A percentile compares a stretch with the other conserved stretches of the same genome.
phyloP scores from a whole-genome alignment of 352 stramenopile genomes.

The Thraustotheca clavata region DNA sequence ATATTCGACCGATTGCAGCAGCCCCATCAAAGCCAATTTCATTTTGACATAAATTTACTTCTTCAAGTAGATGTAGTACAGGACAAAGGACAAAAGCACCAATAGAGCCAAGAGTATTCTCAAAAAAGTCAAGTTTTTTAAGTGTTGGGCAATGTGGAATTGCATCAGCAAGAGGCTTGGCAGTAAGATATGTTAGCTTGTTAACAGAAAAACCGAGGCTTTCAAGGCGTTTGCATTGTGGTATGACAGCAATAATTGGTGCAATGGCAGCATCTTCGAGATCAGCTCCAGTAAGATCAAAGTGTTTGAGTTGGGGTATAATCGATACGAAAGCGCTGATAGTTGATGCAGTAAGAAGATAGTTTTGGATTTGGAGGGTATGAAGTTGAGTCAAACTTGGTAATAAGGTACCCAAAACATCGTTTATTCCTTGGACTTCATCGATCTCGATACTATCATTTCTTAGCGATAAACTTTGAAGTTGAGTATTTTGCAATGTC shows the following conservation, averaged over 20 bases:
- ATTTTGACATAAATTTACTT: not conserved
- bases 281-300: not conserved
- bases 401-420: too few species aligned
- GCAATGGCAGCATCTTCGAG: not conserved
- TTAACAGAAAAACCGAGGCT: not conserved
- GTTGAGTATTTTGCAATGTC: too few species aligned
- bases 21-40: constrained; percentile 6
- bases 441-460: too few species aligned
- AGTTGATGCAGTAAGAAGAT: too few species aligned
- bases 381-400: too few species aligned
- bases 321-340: too few species aligned
- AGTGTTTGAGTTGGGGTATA: not conserved
- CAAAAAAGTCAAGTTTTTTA: not conserved
- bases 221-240: not conserved
- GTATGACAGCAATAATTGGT: not conserved
- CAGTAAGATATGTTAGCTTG: not conserved
- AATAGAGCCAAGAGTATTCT: not conserved
- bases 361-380: too few species aligned
- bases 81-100: not conserved
- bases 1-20: not conserved
- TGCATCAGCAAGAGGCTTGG: not conserved
- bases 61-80: not conserved
- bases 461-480: too few species aligned
- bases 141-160: not conserved
- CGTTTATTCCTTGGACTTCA: too few species aligned